Evolutionary conservation across 2,329 filamentous ascomycete genomes (phyloP).

Genomic region (Xylaria hypoxylon): DNA sequence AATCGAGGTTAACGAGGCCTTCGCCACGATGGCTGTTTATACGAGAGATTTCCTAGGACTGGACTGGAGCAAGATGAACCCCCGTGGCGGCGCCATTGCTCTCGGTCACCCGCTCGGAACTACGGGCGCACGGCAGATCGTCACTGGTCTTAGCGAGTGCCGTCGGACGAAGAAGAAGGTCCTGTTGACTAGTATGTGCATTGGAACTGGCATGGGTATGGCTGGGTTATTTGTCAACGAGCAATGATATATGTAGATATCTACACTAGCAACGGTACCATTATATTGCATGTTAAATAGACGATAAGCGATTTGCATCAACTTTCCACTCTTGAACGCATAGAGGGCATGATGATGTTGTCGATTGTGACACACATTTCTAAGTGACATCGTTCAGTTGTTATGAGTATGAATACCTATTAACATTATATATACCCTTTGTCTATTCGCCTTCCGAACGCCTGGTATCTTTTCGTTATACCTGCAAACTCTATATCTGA

Average conservation of each 20-base stretch:
- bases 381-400: background rate
- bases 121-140: conserved; percentile 84
- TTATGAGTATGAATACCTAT: background rate
- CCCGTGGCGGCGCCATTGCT: conserved; percentile 83
- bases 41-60: conserved; percentile 79
- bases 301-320: background rate
- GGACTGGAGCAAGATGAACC: conserved; percentile 82
- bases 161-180: conserved; percentile 90
- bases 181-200: conserved; percentile 91
- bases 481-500: conserved; percentile 14
- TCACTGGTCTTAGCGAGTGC: conserved; percentile 88
- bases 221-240: conserved; percentile 75
- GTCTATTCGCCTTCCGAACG: conserved; percentile 25
- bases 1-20: conserved; percentile 96
- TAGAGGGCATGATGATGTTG: background rate
- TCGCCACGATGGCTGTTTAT: conserved; percentile 97
- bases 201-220: conserved; percentile 77
- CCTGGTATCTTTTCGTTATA: conserved; percentile 19
- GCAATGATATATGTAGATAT: conserved; percentile 49
- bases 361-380: background rate
- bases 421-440: conserved; percentile 15
- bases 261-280: conserved; percentile 3
- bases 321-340: background rate
- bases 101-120: conserved; percentile 85
- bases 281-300: background rate